Base-by-base conservation (phyloP, 306 rosid genomes). In the Lathyrus oleraceus region DNA sequence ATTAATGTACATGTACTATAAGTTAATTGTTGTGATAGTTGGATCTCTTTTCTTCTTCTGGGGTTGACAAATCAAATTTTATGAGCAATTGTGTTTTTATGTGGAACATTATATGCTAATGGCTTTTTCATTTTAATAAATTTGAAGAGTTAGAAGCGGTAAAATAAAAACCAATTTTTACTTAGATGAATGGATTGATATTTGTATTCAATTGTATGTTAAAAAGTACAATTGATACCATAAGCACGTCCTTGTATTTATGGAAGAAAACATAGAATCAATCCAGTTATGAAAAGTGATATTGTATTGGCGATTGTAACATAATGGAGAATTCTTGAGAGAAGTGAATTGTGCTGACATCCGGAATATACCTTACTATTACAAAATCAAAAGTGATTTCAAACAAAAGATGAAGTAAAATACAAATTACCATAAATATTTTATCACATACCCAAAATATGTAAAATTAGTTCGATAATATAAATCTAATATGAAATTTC, bases 1-100 rank as follows among this genome's bases (percentile, higher is more conserved):
- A 60, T 32, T 8, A 13, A 25, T 71, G 56, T 73, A 69, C 77
- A 75, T 76, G 81, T 71, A 35, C 39, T 35, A 76, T 38, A 70
- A 82, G 76, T 65, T 73, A 54, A 64, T 69, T 77, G 67, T 60
- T 48, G 78, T 53, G 43, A 44, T 70, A 70, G 78, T 70, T 69
- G 68, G 62, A 38, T 36, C 5, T 28, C 39, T 43, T 48, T 17
- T 44, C 52, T 12, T 60, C 35, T 48, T 10, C 69, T 23, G 32
- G 49, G 32, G 65, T 67, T 49, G 71, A 60, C 70, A 58, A 23
- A 39, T 21, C 64, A 56, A 48, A 36, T 66, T 71, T 73, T 79
- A 73, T 42, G 61, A 25, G 61, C 70, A 73, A 61, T 67, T 67
- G 75, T 72, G 74, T 61, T 67, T 79, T 42, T 42, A 32, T 30